These are phyloP conservation scores for Paecilomyces niveus DNA, from an alignment of 2,329 filamentous ascomycete species.

Conservation along the genomic window DNA sequence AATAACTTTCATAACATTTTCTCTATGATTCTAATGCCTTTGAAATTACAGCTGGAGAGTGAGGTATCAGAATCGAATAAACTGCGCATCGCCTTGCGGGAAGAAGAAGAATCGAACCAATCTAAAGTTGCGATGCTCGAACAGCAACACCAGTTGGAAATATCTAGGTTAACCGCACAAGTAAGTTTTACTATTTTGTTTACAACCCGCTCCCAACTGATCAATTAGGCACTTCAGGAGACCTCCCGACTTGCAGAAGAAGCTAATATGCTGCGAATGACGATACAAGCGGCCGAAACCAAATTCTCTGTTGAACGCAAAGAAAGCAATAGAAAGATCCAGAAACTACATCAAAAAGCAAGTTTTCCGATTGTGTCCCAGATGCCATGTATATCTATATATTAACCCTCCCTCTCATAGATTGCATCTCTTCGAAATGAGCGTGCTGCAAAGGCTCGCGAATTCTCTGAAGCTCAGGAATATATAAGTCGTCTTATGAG, in stretches of 20 bases:
- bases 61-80: constrained; percentile 14
- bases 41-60: constrained; percentile 14
- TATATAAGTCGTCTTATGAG: constrained; percentile 31
- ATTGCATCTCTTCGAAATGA: constrained; percentile 28
- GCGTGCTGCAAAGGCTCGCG: constrained; percentile 28
- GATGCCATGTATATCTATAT: background rate
- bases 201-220: background rate
- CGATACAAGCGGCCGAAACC: constrained; percentile 17
- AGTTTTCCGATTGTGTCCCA: background rate
- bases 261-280: constrained; percentile 15
- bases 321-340: constrained; percentile 22
- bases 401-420: constrained; percentile 10
- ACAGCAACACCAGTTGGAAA: constrained; percentile 13
- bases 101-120: constrained; percentile 13
- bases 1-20: background rate
- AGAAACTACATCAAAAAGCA: constrained; percentile 28
- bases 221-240: constrained; percentile 10
- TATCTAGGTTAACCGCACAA: constrained; percentile 13
- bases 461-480: constrained; percentile 33
- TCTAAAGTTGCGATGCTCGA: constrained; percentile 13
- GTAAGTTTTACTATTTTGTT: constrained; percentile 10
- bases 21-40: constrained; percentile 3
- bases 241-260: constrained; percentile 17
- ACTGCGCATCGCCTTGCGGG: constrained; percentile 13
- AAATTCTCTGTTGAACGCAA: constrained; percentile 21